Evolutionary conservation across 2,329 filamentous ascomycete species (phyloP), one percentile per base, ranked within the genome.

Genomic region (Penicillium sp.): DNA sequence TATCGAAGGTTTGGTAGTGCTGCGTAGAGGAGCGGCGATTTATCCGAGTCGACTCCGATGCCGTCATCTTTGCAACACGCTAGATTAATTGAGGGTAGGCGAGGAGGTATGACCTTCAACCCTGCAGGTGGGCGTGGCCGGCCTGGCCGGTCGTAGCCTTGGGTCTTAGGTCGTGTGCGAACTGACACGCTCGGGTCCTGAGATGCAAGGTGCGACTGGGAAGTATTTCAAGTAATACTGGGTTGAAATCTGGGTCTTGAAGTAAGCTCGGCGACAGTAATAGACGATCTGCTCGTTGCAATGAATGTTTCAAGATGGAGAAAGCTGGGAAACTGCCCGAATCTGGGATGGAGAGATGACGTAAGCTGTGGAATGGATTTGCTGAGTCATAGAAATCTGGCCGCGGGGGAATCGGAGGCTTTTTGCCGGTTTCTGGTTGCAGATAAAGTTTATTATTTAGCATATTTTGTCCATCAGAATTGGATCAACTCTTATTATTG

Each of bases 1-100:
- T 80, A 55, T 77, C 75, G 62, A 81, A 81, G n/a, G 79, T 81
- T 64, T 81, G 79, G 65, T 81, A 81, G 52, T 80, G 78, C 53
- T 79, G 75, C 3, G 77, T 81, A 6, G 78, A 80, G 35, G 78
- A 80, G 55, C 78, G 78, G 60, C 77, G 75, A 43, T 72, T 68
- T 52, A 80, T 71, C 55, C 67, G 68, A 14, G 67, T 61, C 8
- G 65, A 68, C 49, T 76, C 75, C 8, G 70, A 62, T 49, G 65
- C 64, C 55, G 65, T 70, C 75, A 76, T 77, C 38, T 52, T 68
- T 49, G 64, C 38, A 43, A 45, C 22, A 46, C 48, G 28, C 35
- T 43, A 40, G 40, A 35, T 28, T 26, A 10, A 26, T 46, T 51
- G 49, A 61, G 43, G 51, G 28, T 46, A 25, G 55, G 45, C 33